Evolutionary conservation across 257 asterid species (phyloP).

Genomic region (Lavandula angustifolia): DNA sequence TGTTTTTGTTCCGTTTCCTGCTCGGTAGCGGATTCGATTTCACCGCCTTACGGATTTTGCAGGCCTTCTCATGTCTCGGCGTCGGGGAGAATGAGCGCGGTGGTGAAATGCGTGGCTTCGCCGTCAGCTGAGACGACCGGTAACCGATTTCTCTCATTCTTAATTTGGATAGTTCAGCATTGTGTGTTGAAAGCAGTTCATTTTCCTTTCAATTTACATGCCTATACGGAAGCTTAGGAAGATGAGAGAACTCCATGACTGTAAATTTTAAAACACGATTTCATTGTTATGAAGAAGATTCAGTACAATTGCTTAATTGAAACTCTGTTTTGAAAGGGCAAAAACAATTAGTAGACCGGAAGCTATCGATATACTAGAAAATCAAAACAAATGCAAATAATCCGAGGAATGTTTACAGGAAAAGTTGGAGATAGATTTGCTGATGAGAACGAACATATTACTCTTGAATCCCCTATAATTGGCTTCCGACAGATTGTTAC

Average conservation of each 20-base stretch:
- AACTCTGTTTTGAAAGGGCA: background rate
- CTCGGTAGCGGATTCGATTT: slow-evolving; percentile 1
- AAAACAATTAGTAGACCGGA: background rate
- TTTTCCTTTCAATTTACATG: too few relatives aligned
- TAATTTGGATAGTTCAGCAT: too few relatives aligned
- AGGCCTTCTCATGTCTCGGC: slow-evolving; percentile 55
- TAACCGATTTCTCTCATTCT: slow-evolving; percentile 30
- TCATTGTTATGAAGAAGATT: slow-evolving; percentile 1
- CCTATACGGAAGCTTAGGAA: background rate
- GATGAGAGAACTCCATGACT: background rate
- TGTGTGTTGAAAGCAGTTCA: too few relatives aligned
- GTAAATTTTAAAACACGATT: background rate
- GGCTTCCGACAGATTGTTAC: background rate
- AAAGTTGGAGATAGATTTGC: background rate
- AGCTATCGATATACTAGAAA: background rate
- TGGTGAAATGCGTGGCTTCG: slow-evolving; percentile 68
- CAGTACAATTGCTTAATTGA: background rate
- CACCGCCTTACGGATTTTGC: slow-evolving; percentile 18
- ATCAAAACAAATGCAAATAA: too few relatives aligned
- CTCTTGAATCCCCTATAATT: background rate
- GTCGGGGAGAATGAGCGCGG: slow-evolving; percentile 40
- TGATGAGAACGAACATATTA: background rate
- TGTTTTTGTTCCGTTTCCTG: background rate
- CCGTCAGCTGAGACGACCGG: slow-evolving; percentile 69
- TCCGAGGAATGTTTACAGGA: background rate